phyloP scores from a whole-genome alignment of 2,329 filamentous ascomycete genomes.

The Aureobasidium subglaciale region DNA sequence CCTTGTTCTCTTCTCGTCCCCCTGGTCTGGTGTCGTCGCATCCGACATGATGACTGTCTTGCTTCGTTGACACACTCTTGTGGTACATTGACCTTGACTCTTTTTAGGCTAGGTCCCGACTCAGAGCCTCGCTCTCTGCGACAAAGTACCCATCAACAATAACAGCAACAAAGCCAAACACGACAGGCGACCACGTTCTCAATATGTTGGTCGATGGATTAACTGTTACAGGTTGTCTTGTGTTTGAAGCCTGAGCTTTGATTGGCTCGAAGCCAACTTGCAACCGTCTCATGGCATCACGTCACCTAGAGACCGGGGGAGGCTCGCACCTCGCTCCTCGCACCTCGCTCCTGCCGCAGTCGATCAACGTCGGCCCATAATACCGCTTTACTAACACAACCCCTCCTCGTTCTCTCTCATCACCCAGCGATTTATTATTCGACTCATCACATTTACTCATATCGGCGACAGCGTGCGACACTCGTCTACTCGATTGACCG shows the following conservation, averaged over 20 bases:
- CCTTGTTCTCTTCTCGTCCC: background rate
- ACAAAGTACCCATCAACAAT: background rate
- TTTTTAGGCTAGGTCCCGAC: slow-evolving; percentile 5
- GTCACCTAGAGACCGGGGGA: background rate
- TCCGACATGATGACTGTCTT: background rate
- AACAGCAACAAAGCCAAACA: background rate
- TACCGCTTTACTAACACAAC: background rate
- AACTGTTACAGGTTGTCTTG: background rate
- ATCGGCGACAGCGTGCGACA: slow-evolving; percentile 2
- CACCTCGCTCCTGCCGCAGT: too few species aligned
- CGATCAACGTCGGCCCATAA: slow-evolving; percentile 3
- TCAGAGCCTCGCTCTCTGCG: background rate
- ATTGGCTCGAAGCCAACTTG: background rate
- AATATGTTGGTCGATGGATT: background rate
- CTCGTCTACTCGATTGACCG: background rate
- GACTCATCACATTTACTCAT: background rate
- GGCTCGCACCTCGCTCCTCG: too few species aligned
- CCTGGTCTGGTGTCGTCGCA: background rate
- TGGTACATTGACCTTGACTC: background rate
- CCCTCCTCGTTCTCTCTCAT: background rate
- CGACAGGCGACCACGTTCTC: slow-evolving; percentile 8
- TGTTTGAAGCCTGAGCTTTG: slow-evolving; percentile 1
- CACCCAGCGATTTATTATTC: slow-evolving; percentile 1
- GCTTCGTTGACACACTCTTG: background rate
- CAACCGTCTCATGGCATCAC: background rate